A percentile compares a stretch with the other conserved stretches of the same genome.
These are phyloP conservation scores for Malassezia brasiliensis DNA, from an alignment of 1,284 basidiomycete species.

Conservation along the genomic window DNA sequence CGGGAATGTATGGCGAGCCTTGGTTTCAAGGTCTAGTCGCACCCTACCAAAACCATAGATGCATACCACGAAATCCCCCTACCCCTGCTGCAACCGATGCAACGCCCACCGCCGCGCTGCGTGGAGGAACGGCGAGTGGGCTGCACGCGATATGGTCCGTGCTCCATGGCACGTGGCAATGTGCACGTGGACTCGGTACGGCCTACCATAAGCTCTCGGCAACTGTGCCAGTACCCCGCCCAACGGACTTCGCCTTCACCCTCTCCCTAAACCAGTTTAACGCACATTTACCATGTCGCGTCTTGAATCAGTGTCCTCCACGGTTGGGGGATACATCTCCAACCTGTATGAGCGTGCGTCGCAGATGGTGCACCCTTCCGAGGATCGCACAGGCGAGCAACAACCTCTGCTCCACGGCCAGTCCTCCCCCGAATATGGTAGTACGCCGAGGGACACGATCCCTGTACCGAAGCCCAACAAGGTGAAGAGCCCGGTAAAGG, in stretches of 20 bases:
- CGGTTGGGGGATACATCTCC: neutral
- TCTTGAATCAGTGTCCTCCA: neutral
- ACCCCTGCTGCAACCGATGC: no score
- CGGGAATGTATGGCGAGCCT: slow-evolving; percentile 74
- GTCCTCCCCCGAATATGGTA: slow-evolving; percentile 16
- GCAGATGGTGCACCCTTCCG: neutral
- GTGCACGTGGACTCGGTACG: neutral
- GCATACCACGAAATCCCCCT: no score
- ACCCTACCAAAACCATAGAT: no score
- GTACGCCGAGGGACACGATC: slow-evolving; percentile 14
- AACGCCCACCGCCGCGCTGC: neutral
- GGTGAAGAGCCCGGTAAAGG: slow-evolving; percentile 36
- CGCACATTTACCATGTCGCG: neutral
- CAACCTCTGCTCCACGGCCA: slow-evolving; percentile 16
- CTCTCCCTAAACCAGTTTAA: no score
- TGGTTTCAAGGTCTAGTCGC: slow-evolving; percentile 42
- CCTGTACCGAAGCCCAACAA: slow-evolving; percentile 53
- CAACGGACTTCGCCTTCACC: no score
- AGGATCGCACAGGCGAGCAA: neutral
- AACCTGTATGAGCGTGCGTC: slow-evolving; percentile 10
- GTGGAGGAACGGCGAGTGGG: neutral
- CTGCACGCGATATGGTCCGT: no score
- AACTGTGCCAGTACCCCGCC: no score
- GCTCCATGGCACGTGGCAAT: neutral
- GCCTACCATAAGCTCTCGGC: neutral